Evolutionary conservation across 2,329 filamentous ascomycete species (phyloP).

Genomic region (Xylariaceae sp.): DNA sequence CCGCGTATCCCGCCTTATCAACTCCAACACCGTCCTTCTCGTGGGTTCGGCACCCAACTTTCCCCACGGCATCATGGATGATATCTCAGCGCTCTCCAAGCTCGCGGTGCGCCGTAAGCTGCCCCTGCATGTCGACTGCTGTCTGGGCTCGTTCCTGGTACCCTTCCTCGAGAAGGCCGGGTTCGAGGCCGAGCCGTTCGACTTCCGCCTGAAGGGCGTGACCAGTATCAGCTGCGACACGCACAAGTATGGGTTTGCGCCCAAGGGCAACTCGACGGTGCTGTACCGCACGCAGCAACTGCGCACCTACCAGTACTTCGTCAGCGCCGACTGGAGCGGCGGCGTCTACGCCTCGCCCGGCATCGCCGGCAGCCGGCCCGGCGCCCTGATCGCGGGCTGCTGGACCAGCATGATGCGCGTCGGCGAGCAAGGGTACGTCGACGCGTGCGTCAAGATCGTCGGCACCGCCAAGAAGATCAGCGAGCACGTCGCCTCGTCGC

Average conservation of each 20-base stretch:
- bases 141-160: constrained; percentile 90
- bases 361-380: constrained; percentile 86
- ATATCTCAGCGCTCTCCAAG: constrained; percentile 79
- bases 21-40: constrained; percentile 87
- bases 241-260: constrained; percentile 98
- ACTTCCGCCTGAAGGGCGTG: constrained; percentile 91
- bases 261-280: constrained; percentile 92
- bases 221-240: constrained; percentile 96
- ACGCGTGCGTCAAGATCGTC: constrained; percentile 83
- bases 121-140: constrained; percentile 95
- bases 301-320: constrained; percentile 91
- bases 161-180: constrained; percentile 91
- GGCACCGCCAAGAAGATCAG: constrained; percentile 80
- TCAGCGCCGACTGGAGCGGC: constrained; percentile 90
- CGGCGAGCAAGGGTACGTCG: constrained; percentile 83
- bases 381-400: constrained; percentile 90
- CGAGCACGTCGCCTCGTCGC: constrained; percentile 65
- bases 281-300: constrained; percentile 79
- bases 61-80: constrained; percentile 96
- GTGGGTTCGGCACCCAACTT: constrained; percentile 97
- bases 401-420: constrained; percentile 90
- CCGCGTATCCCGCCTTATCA: constrained; percentile 78
- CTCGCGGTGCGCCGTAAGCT: constrained; percentile 75
- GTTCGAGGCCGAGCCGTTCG: constrained; percentile 82
- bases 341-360: constrained; percentile 93